Percentiles rank a stretch among this genome's conserved stretches.
Evolutionary conservation across 73 alveolate genomes (phyloP).

Genomic region (Paramecium biaurelia): DNA sequence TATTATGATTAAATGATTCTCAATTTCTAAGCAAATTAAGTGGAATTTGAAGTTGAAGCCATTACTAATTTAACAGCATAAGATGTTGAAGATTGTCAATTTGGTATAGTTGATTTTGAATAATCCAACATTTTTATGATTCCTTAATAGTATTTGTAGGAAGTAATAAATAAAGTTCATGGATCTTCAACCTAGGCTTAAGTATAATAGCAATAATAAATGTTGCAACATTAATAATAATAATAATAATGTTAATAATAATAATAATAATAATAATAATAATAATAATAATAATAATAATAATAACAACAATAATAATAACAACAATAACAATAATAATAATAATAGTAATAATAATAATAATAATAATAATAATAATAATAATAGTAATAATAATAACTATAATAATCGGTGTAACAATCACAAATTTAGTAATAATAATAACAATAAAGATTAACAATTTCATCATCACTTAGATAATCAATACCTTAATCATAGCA

Average conservation of each 20-base stretch:
- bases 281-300: neutral
- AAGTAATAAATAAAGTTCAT: neutral
- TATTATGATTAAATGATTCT: constrained; percentile 16
- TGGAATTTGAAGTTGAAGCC: constrained; percentile 49
- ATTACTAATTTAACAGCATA: neutral
- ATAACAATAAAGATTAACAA: neutral
- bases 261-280: neutral
- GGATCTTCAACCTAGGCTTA: neutral
- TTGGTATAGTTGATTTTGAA: constrained; percentile 44
- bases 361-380: neutral
- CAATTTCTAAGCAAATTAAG: neutral
- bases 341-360: neutral
- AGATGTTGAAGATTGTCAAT: constrained; percentile 41
- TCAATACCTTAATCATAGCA: neutral
- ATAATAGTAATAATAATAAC: neutral
- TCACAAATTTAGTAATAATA: neutral
- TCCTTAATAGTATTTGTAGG: constrained; percentile 27
- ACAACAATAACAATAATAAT: neutral
- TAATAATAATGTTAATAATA: neutral
- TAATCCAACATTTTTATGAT: neutral
- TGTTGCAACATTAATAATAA: neutral
- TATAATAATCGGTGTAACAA: neutral
- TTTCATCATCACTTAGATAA: neutral
- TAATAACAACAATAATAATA: neutral
- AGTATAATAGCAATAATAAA: neutral